Base-by-base conservation (phyloP, 441 rosid species). In the Metrosideros polymorpha region DNA sequence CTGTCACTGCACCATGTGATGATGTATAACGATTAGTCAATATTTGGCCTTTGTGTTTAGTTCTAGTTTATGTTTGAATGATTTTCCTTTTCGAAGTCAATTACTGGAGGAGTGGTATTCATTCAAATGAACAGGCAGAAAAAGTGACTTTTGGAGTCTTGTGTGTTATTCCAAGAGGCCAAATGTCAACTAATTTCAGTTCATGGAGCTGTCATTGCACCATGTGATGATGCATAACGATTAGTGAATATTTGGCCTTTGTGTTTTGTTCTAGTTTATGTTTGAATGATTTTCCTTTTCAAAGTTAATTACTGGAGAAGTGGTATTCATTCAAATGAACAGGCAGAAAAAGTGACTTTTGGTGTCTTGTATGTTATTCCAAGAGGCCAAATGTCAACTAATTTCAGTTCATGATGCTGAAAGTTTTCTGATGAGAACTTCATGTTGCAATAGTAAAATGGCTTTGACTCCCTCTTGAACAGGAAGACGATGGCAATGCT, bases 401-500 rank as follows among this genome's bases (percentile, higher is more conserved):
- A 39, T 71, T 22, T 71, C n/a, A 39, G 0, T 39, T 39, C 82
- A 75, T 75, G 49, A 22, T 75, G 51, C 52, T 39, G 49, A 39
- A 71, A 39, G 14, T 5, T 71, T 71, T 71, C n/a, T 71, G 79
- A 39, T 71, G n/a, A 22, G 79, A 71, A 39, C 49, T 39, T 39
- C 79, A 35, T 24, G n/a, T 39, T 6, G 17, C 79, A 71, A 22
- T 66, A 32, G 77, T 66, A 22, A 55, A 52, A 83, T 43, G 30
- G 56, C 45, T 87, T 56, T 51, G n/a, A 49, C 61, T 83, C 47
- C 43, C 52, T 52, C 71, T 53, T 49, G 83, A 83, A 82, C 91
- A 94, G 96, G 94, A 94, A 88, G 95, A 91, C 85, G 90, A 89
- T 84, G 85, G 88, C 82, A 84, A 89, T 47, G 79, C 45, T 7